These are phyloP conservation scores for Amaranthus palmeri DNA, from an alignment of 148 eudicot species.

Conservation along the genomic window DNA sequence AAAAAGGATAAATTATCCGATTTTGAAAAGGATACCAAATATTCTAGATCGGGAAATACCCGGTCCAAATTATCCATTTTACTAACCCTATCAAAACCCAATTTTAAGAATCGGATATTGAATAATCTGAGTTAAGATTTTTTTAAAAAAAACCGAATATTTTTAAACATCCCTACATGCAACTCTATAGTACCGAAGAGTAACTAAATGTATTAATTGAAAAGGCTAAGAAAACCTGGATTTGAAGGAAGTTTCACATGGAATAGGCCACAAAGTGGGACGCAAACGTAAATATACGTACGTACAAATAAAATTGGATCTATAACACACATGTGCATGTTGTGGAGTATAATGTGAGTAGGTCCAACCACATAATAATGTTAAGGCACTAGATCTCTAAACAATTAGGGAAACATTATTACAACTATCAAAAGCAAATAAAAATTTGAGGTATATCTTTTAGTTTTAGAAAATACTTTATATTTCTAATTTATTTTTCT, in stretches of 20 bases:
- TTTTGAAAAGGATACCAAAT: too few species aligned
- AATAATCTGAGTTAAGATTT: too few species aligned
- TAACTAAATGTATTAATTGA: background rate
- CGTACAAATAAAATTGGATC: background rate
- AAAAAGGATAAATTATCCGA: too few species aligned
- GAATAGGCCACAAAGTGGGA: constrained; percentile 1
- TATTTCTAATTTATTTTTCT: too few species aligned
- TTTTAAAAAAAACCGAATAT: too few species aligned
- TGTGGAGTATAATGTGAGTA: background rate
- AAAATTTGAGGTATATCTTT: background rate
- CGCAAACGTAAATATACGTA: constrained; percentile 6
- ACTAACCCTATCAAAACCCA: too few species aligned
- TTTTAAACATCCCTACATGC: too few species aligned
- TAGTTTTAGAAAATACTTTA: background rate
- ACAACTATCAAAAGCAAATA: background rate
- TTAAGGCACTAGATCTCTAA: background rate
- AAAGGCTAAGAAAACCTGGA: background rate
- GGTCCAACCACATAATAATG: background rate
- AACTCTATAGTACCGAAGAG: background rate
- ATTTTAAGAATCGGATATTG: too few species aligned
- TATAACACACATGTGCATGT: constrained; percentile 1
- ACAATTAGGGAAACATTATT: background rate
- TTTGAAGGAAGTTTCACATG: constrained; percentile 8
- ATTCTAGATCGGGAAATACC: too few species aligned
- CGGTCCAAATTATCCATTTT: too few species aligned